Percentiles rank a stretch among this genome's conserved stretches.
phyloP scores from a whole-genome alignment of 805 yeast genomes.

The Cephaloascus albidus region DNA sequence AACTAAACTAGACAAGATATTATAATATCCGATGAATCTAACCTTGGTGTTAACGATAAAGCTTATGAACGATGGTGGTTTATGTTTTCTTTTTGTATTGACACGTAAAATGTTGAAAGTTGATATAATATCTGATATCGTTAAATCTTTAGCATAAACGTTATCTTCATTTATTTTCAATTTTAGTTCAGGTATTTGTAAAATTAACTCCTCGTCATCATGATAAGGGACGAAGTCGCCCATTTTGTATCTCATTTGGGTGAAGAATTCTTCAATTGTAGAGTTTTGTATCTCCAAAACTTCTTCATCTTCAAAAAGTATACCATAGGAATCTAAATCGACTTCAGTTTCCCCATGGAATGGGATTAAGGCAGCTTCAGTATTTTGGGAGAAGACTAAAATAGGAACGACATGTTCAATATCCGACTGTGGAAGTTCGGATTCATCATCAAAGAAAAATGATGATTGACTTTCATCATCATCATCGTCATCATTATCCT shows the following conservation, averaged over 20 bases:
- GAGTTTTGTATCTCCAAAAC: neutral
- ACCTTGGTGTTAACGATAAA: neutral
- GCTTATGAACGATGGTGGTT: neutral
- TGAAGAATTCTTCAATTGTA: neutral
- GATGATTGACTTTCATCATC: neutral
- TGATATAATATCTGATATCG: neutral
- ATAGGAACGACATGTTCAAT: neutral
- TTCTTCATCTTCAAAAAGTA: neutral
- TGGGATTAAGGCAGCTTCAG: neutral
- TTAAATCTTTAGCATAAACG: neutral
- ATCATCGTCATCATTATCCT: neutral
- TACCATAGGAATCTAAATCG: neutral
- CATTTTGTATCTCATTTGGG: neutral
- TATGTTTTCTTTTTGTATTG: neutral
- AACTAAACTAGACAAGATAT: neutral
- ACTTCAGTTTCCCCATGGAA: neutral
- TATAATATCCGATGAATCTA: neutral
- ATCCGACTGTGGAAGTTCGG: neutral
- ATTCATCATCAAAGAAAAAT: neutral
- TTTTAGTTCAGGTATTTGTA: neutral
- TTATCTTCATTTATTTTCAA: constrained; percentile 1
- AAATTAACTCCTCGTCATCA: neutral
- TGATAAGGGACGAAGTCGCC: neutral
- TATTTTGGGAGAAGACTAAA: neutral
- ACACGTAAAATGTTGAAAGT: neutral